Conservation (phyloP, 2,329 filamentous ascomycete genomes). For the Penicillium sp. region DNA sequence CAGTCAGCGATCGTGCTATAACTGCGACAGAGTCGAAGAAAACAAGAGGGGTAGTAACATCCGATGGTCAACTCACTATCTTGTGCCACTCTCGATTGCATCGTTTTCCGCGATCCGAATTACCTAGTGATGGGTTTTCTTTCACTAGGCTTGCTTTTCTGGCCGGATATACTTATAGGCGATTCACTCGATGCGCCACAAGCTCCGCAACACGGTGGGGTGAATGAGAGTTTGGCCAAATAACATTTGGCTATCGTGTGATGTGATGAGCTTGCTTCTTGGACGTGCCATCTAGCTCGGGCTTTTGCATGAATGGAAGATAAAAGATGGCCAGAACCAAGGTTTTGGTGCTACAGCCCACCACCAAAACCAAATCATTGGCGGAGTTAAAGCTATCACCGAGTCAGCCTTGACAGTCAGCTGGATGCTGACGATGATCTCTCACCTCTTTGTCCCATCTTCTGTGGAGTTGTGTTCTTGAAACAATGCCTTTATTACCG, state of each 20-base stretch:
- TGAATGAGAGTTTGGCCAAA: conserved; percentile 8
- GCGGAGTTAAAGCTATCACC: neutral
- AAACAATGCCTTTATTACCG: neutral
- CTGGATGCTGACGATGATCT: neutral
- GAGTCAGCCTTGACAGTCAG: neutral
- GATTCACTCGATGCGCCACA: conserved; percentile 8
- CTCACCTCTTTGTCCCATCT: neutral
- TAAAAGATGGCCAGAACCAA: conserved; percentile 2
- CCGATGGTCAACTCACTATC: neutral
- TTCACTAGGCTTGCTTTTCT: neutral
- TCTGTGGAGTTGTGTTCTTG: neutral
- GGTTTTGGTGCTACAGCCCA: neutral
- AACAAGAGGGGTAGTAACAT: neutral
- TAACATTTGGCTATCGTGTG: conserved; percentile 9
- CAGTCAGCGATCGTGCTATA: neutral
- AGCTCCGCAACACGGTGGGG: conserved; percentile 10
- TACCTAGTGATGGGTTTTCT: neutral
- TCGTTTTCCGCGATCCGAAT: neutral
- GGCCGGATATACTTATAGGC: neutral
- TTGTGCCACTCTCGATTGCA: neutral
- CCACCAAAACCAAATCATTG: neutral
- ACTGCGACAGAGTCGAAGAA: neutral
- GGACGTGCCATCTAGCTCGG: conserved; percentile 8
- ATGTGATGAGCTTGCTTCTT: conserved; percentile 16
- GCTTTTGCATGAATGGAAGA: conserved; percentile 1